Evolutionary conservation across 129 eudicot species (phyloP).

Genomic region (Kitagawia praeruptora): DNA sequence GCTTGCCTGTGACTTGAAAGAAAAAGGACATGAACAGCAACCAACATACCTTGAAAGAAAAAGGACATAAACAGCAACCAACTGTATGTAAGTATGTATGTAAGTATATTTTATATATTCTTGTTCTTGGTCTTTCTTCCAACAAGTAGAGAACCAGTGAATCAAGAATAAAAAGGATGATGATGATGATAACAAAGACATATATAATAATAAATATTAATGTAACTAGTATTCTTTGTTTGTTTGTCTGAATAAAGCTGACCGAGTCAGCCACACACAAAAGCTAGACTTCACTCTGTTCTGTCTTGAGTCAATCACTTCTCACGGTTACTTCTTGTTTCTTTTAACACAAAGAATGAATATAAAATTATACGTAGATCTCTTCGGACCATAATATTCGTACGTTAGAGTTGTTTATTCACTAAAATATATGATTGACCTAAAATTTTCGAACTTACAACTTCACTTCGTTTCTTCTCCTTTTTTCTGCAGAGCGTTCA

Average conservation of each 20-base stretch:
- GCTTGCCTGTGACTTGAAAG: conserved; percentile 7
- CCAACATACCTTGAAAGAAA: conserved; percentile 11
- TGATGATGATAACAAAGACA: conserved; percentile 1
- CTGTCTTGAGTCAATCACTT: background rate
- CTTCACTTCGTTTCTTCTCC: background rate
- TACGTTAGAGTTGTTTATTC: too few relatives aligned
- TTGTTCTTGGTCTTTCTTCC: background rate
- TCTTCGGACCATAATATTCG: too few relatives aligned
- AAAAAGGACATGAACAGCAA: too few relatives aligned
- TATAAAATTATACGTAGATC: too few relatives aligned
- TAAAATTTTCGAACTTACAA: background rate
- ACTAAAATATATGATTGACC: too few relatives aligned
- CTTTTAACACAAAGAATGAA: too few relatives aligned
- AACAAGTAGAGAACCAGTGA: background rate
- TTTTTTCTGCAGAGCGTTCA: too few relatives aligned
- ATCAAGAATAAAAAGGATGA: background rate
- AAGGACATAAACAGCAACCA: conserved; percentile 20
- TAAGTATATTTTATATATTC: too few relatives aligned
- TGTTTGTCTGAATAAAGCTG: background rate
- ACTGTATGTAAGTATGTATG: background rate
- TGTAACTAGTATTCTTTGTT: background rate
- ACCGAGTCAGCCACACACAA: background rate
- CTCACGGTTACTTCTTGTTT: background rate
- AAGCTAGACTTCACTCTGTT: background rate
- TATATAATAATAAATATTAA: background rate